phyloP scores from a whole-genome alignment of 108 stramenopile species.

The Conticribra guillardii region DNA sequence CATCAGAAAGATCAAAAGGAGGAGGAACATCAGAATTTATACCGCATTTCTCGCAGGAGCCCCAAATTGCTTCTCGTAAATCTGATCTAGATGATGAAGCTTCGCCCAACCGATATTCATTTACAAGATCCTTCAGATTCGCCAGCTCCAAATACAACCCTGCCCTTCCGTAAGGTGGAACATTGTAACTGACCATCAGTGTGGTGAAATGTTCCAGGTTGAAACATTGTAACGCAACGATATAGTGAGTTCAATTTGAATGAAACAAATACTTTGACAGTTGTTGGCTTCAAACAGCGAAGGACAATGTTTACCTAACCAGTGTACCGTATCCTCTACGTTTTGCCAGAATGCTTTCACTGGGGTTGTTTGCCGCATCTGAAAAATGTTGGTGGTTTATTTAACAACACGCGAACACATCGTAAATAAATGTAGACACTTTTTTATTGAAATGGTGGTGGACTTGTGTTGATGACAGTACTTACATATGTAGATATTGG shows the following conservation, averaged over 20 bases:
- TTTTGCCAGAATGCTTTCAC: constrained; percentile 88
- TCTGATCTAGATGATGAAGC: constrained; percentile 31
- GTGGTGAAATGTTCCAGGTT: too few relatives aligned
- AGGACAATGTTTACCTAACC: constrained; percentile 73
- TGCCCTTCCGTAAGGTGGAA: constrained; percentile 85
- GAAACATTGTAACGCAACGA: too few relatives aligned
- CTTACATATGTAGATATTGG: constrained; percentile 77
- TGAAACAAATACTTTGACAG: too few relatives aligned
- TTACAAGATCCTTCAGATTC: constrained; percentile 76
- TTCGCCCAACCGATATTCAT: constrained; percentile 69
- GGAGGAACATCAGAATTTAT: constrained; percentile 59
- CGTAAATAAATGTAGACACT: not conserved
- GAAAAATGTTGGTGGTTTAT: too few relatives aligned
- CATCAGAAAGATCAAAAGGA: constrained; percentile 2
- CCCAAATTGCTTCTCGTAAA: constrained; percentile 56
- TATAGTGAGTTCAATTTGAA: too few relatives aligned
- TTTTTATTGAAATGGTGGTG: too few relatives aligned
- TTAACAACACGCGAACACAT: too few relatives aligned
- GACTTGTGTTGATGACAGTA: not conserved
- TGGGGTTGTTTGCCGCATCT: constrained; percentile 86
- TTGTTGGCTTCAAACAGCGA: not conserved
- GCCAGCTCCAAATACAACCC: constrained; percentile 88
- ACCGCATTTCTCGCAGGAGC: constrained; percentile 47
- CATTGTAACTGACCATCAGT: constrained; percentile 83
- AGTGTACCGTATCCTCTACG: constrained; percentile 87